Evolutionary conservation across 176 grass and related monocot genomes (phyloP), one percentile per base, ranked within the genome.

Genomic region (Oryza nivara): DNA sequence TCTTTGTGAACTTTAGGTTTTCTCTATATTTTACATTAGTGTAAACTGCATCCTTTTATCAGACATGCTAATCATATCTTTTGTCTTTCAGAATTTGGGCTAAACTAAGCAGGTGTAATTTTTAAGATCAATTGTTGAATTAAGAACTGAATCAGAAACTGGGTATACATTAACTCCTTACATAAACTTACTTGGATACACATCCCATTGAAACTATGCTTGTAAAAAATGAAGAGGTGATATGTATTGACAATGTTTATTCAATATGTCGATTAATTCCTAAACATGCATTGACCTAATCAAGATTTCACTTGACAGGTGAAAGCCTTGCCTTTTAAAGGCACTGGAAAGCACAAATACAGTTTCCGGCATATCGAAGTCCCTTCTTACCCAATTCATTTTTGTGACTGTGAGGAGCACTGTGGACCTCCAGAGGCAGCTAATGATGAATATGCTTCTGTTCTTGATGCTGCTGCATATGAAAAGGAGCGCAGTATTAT

Each of bases 381-480:
- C 69, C 88, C 96, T 87, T 82, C 91, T 13, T 89, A 92, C 65
- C 96, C 96, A 11, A 84, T 99, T 72, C 96, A 99, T 94, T 99
- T 99, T 75, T 99, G 91, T 46, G 96, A 99, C 81, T 99, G 96
- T 82, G 93, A 99, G 82, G 91, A 99, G 83, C 96, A 99, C 67
- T 94, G 89, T 67, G 93, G 88, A 67, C 89, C 85, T 72, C 79
- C 82, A 20, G 89, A 99, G 75, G 82, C 45, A 86, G 91, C 81
- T 51, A 89, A 94, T 83, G 73, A 89, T 68, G 87, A 88, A 47
- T 96, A 94, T 82, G 77, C 77, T 65, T 86, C 88, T 83, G 88
- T 90, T 88, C 75, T 96, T 60, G 92, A 92, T 38, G 83, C 77
- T 69, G 93, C 84, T 63, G 85, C 93, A 73, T 88, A 44, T 90